Evolutionary conservation across 1,284 basidiomycete species (phyloP).

Genomic region (Blastosporella zonata): DNA sequence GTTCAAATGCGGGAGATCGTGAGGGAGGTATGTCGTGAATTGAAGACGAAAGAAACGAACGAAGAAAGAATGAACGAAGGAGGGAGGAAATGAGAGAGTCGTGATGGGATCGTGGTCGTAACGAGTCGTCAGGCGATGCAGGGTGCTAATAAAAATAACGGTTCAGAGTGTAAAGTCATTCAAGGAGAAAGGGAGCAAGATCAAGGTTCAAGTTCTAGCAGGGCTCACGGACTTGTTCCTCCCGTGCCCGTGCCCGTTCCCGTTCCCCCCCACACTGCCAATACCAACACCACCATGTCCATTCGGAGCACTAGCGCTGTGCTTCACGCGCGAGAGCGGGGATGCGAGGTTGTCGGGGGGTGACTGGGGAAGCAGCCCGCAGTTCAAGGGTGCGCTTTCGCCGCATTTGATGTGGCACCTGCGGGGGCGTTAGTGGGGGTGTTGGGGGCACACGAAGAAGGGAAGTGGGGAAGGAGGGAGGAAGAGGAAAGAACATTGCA

Average conservation of each 20-base stretch:
- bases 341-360: conserved; percentile 17
- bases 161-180: too few species aligned
- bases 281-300: too few species aligned
- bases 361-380: conserved; percentile 54
- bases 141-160: not conserved
- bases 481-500: conserved; percentile 31
- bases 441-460: not conserved
- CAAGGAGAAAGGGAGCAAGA: not conserved
- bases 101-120: too few species aligned
- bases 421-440: conserved; percentile 7
- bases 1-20: too few species aligned
- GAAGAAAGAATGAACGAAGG: too few species aligned
- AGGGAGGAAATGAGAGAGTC: too few species aligned
- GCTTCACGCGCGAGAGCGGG: conserved; percentile 37
- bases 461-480: conserved; percentile 11
- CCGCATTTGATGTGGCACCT: conserved; percentile 84
- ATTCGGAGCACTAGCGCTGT: conserved; percentile 28
- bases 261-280: too few species aligned
- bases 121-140: too few species aligned
- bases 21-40: too few species aligned
- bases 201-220: not conserved
- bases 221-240: not conserved
- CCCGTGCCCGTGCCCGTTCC: too few species aligned
- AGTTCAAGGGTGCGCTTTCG: conserved; percentile 75
- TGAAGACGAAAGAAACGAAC: too few species aligned